Percentiles rank a stretch among this genome's conserved stretches.
Conservation (phyloP, 2,329 filamentous ascomycete genomes). For the Stemphylium beticola region DNA sequence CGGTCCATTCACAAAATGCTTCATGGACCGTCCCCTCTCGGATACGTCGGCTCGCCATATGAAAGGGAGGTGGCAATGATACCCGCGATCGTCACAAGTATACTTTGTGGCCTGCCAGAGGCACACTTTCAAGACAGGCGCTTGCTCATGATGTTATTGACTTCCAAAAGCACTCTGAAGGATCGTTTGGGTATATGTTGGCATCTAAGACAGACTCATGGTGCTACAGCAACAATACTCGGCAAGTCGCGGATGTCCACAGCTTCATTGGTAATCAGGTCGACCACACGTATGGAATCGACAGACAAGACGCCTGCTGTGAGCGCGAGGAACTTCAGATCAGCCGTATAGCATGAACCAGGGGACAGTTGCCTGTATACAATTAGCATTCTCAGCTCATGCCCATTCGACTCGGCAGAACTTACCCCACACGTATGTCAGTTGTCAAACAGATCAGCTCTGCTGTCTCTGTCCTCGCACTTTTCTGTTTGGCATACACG, state of each 20-base stretch:
- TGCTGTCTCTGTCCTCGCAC: constrained; percentile 66
- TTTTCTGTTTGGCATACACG: constrained; percentile 73
- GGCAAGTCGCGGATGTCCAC: constrained; percentile 79
- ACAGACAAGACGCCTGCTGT: constrained; percentile 70
- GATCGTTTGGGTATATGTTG: neutral
- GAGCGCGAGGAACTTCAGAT: constrained; percentile 74
- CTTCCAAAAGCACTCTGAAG: neutral
- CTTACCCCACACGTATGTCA: constrained; percentile 73
- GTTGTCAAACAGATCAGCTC: constrained; percentile 78
- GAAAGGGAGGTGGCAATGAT: neutral
- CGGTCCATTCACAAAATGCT: neutral
- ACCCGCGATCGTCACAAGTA: neutral
- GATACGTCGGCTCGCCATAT: neutral
- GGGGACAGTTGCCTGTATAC: constrained; percentile 67
- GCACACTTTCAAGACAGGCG: neutral
- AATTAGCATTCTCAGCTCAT: constrained; percentile 16
- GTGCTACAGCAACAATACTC: constrained; percentile 60
- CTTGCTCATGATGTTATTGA: neutral
- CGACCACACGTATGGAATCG: constrained; percentile 75
- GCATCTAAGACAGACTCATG: constrained; percentile 4
- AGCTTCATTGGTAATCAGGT: constrained; percentile 75
- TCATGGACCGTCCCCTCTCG: neutral
- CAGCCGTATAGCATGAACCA: constrained; percentile 74
- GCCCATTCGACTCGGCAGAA: constrained; percentile 7
- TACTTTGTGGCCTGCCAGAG: neutral